Evolutionary conservation across 140 eudicot species (phyloP).

Genomic region (Flaveria floridana): DNA sequence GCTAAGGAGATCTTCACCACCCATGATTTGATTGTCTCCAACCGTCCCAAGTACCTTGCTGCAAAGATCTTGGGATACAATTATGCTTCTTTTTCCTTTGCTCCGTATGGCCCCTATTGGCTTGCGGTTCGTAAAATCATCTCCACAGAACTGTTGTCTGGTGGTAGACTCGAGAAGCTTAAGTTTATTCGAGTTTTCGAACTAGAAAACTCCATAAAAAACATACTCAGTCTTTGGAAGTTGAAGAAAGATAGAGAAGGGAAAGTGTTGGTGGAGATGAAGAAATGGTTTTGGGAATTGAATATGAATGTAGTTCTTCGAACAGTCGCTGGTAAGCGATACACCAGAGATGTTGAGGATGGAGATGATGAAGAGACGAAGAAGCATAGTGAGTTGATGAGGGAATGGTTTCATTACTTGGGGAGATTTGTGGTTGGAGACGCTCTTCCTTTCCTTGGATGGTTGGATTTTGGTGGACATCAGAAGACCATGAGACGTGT

Average conservation of each 20-base stretch:
- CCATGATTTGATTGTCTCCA: slow-evolving; percentile 37
- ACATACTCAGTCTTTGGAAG: slow-evolving; percentile 2
- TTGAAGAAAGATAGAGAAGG: slow-evolving; percentile 19
- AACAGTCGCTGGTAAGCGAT: slow-evolving; percentile 29
- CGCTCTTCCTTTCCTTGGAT: slow-evolving; percentile 39
- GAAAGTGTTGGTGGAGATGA: slow-evolving; percentile 33
- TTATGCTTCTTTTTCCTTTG: slow-evolving; percentile 31
- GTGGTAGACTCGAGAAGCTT: slow-evolving; percentile 26
- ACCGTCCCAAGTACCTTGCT: slow-evolving; percentile 36
- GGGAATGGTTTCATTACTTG: slow-evolving; percentile 18
- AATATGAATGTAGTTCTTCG: slow-evolving; percentile 27
- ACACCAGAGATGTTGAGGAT: not conserved
- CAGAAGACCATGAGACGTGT: slow-evolving; percentile 33
- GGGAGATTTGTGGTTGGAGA: slow-evolving; percentile 33
- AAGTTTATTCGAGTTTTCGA: slow-evolving; percentile 24
- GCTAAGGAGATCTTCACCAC: slow-evolving; percentile 44
- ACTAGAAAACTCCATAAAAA: slow-evolving; percentile 5
- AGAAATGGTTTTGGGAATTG: slow-evolving; percentile 29
- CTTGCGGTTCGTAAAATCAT: slow-evolving; percentile 29
- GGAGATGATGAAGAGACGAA: slow-evolving; percentile 24
- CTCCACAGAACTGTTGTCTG: slow-evolving; percentile 28
- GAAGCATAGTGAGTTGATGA: slow-evolving; percentile 16
- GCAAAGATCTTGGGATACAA: slow-evolving; percentile 35
- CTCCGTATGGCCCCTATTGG: slow-evolving; percentile 26
- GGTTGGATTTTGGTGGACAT: slow-evolving; percentile 43